Percentiles rank a stretch among this genome's conserved stretches.
phyloP scores from a whole-genome alignment of 2,329 filamentous ascomycete species.

The Leptographium lundbergii region DNA sequence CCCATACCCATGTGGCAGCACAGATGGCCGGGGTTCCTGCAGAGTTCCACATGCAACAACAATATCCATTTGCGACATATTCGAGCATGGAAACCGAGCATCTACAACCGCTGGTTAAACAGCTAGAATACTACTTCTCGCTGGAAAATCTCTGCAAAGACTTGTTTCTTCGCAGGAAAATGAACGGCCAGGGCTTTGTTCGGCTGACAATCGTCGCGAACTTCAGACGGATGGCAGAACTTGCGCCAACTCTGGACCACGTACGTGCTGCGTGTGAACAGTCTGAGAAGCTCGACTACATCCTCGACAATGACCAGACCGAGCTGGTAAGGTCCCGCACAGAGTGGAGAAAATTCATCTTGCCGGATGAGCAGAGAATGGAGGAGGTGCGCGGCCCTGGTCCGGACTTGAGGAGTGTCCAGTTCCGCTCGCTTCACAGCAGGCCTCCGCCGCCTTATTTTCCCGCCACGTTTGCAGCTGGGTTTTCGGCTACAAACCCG shows the following conservation, averaged over 20 bases:
- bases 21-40: slow-evolving; percentile 8
- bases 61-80: neutral
- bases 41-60: slow-evolving; percentile 9
- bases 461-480: slow-evolving; percentile 18
- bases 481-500: slow-evolving; percentile 16
- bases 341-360: slow-evolving; percentile 69
- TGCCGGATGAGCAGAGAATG: slow-evolving; percentile 59
- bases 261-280: slow-evolving; percentile 64
- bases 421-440: slow-evolving; percentile 19
- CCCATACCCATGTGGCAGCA: slow-evolving; percentile 17
- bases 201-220: slow-evolving; percentile 62
- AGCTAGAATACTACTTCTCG: slow-evolving; percentile 91
- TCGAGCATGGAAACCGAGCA: slow-evolving; percentile 12
- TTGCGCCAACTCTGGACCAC: slow-evolving; percentile 60
- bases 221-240: slow-evolving; percentile 73
- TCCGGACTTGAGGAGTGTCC: slow-evolving; percentile 19
- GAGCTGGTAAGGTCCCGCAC: slow-evolving; percentile 66
- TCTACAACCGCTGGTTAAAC: slow-evolving; percentile 29
- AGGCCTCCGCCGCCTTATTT: slow-evolving; percentile 9
- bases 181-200: slow-evolving; percentile 94
- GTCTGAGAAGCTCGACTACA: slow-evolving; percentile 61
- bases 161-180: slow-evolving; percentile 71
- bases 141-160: slow-evolving; percentile 93
- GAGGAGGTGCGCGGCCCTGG: slow-evolving; percentile 63
- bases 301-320: slow-evolving; percentile 60